Percentiles rank a stretch among this genome's conserved stretches.
Evolutionary conservation across 768 basidiomycete genomes (phyloP).

Genomic region (Sporobolomyces roseus): DNA sequence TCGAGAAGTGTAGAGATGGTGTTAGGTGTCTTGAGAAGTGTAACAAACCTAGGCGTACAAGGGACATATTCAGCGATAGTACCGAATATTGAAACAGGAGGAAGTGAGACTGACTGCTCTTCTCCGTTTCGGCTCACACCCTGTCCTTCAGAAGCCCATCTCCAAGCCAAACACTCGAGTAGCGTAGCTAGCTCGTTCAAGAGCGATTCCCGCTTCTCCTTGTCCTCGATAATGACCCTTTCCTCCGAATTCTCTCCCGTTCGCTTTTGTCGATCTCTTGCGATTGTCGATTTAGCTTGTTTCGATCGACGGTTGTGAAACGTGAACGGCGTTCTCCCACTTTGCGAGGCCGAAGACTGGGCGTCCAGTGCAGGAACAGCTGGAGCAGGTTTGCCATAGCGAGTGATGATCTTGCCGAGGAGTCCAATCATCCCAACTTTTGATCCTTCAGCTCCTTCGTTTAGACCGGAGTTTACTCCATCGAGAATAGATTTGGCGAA

Average conservation of each 20-base stretch:
- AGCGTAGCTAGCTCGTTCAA: constrained; percentile 6
- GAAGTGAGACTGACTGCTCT: background rate
- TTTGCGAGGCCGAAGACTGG: background rate
- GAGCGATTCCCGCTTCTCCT: constrained; percentile 11
- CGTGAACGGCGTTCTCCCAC: background rate
- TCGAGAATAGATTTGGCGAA: constrained; percentile 1
- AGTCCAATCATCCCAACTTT: background rate
- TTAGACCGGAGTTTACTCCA: background rate
- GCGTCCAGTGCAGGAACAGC: background rate
- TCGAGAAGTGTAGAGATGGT: constrained; percentile 34
- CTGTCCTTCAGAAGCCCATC: background rate
- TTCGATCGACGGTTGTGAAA: background rate
- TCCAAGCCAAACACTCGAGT: constrained; percentile 35
- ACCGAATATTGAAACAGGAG: background rate
- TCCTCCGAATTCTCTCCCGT: background rate
- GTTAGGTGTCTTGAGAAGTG: background rate
- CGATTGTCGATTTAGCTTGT: background rate
- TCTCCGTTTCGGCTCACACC: background rate
- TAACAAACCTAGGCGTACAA: background rate
- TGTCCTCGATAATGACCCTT: constrained; percentile 14
- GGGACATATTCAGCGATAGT: background rate
- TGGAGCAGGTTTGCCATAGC: background rate
- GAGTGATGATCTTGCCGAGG: background rate
- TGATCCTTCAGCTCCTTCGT: background rate
- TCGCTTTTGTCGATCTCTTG: background rate